Base-by-base conservation (phyloP, 306 rosid genomes). In the Cyamopsis tetragonoloba region DNA sequence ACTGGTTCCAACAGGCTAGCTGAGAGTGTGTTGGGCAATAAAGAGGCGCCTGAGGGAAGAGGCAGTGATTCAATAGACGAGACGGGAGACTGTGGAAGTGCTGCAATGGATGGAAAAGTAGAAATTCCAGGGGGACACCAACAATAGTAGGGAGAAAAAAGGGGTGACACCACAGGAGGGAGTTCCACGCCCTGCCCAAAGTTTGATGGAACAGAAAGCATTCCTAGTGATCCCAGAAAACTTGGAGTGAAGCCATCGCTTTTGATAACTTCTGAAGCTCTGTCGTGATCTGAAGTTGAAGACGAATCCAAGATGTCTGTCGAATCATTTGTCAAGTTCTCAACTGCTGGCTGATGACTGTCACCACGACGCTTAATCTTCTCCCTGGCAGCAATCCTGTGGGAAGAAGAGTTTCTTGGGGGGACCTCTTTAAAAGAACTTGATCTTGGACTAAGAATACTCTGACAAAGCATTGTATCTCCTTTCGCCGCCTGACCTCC, bases 401-500 rank as follows among this genome's bases (percentile, higher is more conserved):
- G 77, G 12, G 89, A 83, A 50, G 85, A 68, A 78, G 79, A 41
- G 76, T 75, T 85, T 77, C 85, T 90, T 32, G 92, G 83, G 6
- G 85, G 71, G 50, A 82, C 96, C 66, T 95, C 99, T 79, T 90
- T 95, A 76, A 95, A 95, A 28, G 95, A 95, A 78, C 88, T 90
- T 39, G 84, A 77, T 70, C 96, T 84, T 46, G 96, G 99, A 81
- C 99, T 86, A 26, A 90, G 85, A 71, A 91, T 86, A 27, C 89
- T 88, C 84, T 83, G 97, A 70, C 75, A 82, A 59, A 81, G 71
- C 13, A 82, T 51, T n/a, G 91, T 56, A 83, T 71, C 88, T 65
- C 85, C 84, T 80, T 83, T 93, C 13, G 74, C 66, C 13, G 87
- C 61, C 72, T 80, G 96, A 76, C 76, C 71, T 50, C 85, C 89